Base-by-base conservation (phyloP, 2,329 filamentous ascomycete species). In the Paradendryphiella salina region DNA sequence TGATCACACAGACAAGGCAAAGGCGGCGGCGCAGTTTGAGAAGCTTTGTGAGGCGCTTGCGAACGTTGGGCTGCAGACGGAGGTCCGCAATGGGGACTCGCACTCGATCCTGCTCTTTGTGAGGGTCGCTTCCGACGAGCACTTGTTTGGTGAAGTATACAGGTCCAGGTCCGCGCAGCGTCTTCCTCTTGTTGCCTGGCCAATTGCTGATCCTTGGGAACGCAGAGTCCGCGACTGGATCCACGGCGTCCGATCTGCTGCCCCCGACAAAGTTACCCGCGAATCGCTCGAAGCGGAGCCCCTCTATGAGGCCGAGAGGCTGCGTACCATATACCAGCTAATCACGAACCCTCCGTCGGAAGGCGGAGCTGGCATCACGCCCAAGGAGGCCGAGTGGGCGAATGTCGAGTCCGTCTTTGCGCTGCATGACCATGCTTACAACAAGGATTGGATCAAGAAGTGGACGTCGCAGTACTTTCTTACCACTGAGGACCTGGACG, bases 211-310 rank as follows among this genome's bases (percentile, higher is more conserved):
- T 20, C 13, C 7, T 18, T n/a, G n/a, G n/a, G n/a, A n/a, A 3
- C 21, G 14, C 43, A 88, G 94, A 58, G 86, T 96, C 14, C 89
- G 91, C 69, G 94, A 97, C 75, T 99, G 92, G 90, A 84, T 97
- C 28, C 88, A 94, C 70, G 91, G 92, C 44, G 87, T 96, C 46
- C 86, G 90, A 56, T 82, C 88, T 41, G 82, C 84, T 15, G 85
- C 90, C 29, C 93, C 93, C 0, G 82, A 85, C 48, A 86, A 85
- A 66, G 85, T 95, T 60, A 84, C 90, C 14, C 76, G 82, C 39
- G 79, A 84, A 52, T 82, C 86, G 11, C 82, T 95, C 44, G 78
- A 85, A 51, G 77, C 83, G 13, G 87, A 96, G 60, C 88, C 91
- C 1, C 81, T 96, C 50, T 90, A 87, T 32, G 90, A 96, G 68